Evolutionary conservation across 2,329 filamentous ascomycete genomes (phyloP), one percentile per base, ranked within the genome.

Genomic region (Chrysoporthe cubensis): DNA sequence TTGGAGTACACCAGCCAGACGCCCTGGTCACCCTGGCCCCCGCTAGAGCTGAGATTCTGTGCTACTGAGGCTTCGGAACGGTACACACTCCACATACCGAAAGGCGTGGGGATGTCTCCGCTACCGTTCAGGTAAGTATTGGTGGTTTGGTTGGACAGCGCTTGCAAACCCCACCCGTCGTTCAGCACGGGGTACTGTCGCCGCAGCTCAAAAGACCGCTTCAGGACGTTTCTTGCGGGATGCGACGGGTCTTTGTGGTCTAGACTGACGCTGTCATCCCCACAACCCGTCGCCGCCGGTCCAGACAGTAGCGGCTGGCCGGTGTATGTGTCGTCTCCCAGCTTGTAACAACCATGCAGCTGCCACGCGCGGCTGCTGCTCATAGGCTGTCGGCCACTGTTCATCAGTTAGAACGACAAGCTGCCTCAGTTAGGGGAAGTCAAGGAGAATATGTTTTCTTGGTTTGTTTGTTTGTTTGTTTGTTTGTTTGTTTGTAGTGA

Each of bases 191-290:
- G 84, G 63, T 82, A 88, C 26, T 84, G 77, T 26, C 82, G 75
- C 62, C 88, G 82, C 73, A 90, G 80, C 70, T 88, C 82, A 71
- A 85, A 88, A 84, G 89, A 88, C 61, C 84, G 80, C 74, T 87
- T 88, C 69, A 89, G 79, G 58, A 87, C 83, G 71, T 87, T 88
- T 61, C 86, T 83, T 40, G 89, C 76, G 1, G 86, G 86, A 71
- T 88, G 84, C 14, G 87, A 84, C 0, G 88, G 85, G 72, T 90
- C 87, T 26, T 87, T 65, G 75, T 90, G 88, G 71, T 90, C 88
- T 50, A 87, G 83, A 44, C 83, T 84, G 54, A 86, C 84, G 4
- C 76, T 74, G 57, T 85, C 81, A 69, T 89, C 87, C 26, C 84
- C 69, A 72, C 88, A 90, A 3, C 85, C 87, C 43, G 78, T 68